Base-by-base conservation (phyloP, 169 alveolate species). In the Theileria sp. region DNA sequence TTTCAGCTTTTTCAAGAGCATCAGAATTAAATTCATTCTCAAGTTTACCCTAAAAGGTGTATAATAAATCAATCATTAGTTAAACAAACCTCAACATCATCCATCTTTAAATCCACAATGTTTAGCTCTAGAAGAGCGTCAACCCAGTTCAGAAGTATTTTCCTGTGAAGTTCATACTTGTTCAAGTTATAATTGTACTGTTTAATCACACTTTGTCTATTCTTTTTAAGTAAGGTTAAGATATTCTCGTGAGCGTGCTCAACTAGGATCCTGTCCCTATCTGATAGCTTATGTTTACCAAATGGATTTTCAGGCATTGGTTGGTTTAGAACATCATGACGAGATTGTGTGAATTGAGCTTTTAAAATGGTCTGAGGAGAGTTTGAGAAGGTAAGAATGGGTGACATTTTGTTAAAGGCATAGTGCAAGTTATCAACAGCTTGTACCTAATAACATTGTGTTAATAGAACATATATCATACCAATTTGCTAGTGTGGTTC, bases 401-500 rank as follows among this genome's bases (percentile, higher is more conserved):
- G 89, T 44, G 86, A 19, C 15, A 25, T 32, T 23, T 6, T 58
- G 79, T 76, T 38, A 66, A 83, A 83, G 8, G 50, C 75, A 21
- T 28, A 21, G 26, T 13, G 28, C 44, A 76, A 21, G 32, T 0
- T 3, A 9, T 75, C 66, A 13, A 83, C 68, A 19, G 89, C 82
- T 12, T 66, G 77, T 8, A 82, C 67, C 89, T 82, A 71, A 15
- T 12, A 17, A 25, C 8, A 28, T 6, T 17, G 44, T 60, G 64
- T 36, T 38, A 34, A 61, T 44, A 44, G 12, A 44, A 44, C 3
- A 7, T 19, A 10, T 9, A 28, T 7, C 80, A n/a, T 77, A 85
- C 91, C 66, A 85, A 12, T 25, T 78, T 79, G 70, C 51, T 28
- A 3, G 38, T 71, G 26, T 67, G 73, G 30, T 19, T 56, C 91